These are phyloP conservation scores for Pestalotiopsis sp. DNA, from an alignment of 2,329 filamentous ascomycete species.

Conservation along the genomic window DNA sequence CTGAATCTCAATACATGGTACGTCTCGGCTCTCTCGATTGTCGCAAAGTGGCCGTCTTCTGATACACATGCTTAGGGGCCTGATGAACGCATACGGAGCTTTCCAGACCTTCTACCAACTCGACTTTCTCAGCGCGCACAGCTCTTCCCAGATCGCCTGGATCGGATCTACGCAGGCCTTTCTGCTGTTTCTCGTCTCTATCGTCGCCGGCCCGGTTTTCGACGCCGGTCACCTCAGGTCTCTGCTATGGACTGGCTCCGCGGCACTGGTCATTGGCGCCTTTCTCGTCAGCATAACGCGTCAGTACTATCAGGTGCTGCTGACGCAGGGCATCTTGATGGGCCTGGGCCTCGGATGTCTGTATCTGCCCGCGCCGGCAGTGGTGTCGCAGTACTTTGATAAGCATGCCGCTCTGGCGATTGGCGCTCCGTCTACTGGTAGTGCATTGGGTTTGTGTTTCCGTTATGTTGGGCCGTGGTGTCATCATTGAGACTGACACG, in stretches of 20 bases:
- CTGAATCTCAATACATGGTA: constrained; percentile 1
- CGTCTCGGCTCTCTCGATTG: background rate
- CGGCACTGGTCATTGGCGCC: constrained; percentile 41
- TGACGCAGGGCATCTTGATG: background rate
- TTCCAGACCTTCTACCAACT: background rate
- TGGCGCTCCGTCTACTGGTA: constrained; percentile 60
- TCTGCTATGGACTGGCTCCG: constrained; percentile 31
- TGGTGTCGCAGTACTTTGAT: constrained; percentile 62
- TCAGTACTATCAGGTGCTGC: background rate
- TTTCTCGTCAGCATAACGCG: constrained; percentile 40
- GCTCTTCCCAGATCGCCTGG: constrained; percentile 44
- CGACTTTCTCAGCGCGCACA: background rate
- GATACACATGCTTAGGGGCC: background rate
- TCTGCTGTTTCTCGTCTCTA: constrained; percentile 34
- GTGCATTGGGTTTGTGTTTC: constrained; percentile 14
- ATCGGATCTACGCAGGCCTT: constrained; percentile 44
- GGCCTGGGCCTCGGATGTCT: constrained; percentile 44
- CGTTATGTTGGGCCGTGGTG: background rate
- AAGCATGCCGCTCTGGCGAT: constrained; percentile 60
- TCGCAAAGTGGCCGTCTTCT: background rate
- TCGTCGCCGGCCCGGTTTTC: constrained; percentile 31
- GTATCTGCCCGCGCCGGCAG: constrained; percentile 53
- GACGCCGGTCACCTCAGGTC: constrained; percentile 37
- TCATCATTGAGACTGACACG: background rate
- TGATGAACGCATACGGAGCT: constrained; percentile 1